These are phyloP conservation scores for Pseudozyma thailandica DNA, from an alignment of 1,284 basidiomycete genomes.

Conservation along the genomic window DNA sequence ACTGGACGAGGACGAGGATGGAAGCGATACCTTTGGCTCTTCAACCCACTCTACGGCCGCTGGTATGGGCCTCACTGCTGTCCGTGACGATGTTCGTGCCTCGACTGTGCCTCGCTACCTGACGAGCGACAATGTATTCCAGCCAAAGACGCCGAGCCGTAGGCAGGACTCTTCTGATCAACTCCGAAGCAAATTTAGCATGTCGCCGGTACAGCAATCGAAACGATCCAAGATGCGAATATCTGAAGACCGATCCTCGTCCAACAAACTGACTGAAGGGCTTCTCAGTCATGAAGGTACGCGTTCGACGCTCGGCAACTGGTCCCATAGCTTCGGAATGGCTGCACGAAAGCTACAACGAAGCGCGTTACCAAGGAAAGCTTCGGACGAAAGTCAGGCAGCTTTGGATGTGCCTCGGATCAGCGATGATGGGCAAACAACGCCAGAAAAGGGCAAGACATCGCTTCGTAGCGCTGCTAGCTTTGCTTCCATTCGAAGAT, in stretches of 20 bases:
- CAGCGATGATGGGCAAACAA: not conserved
- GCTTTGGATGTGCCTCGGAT: slow-evolving; percentile 1
- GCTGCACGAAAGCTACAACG: slow-evolving; percentile 27
- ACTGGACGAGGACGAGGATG: not conserved
- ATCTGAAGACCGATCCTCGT: slow-evolving; percentile 14
- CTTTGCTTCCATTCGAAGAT: slow-evolving; percentile 28
- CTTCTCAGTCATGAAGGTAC: slow-evolving; percentile 13
- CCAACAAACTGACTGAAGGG: slow-evolving; percentile 4
- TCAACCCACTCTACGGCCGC: not conserved
- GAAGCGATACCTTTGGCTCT: not conserved
- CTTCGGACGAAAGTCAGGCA: slow-evolving; percentile 22
- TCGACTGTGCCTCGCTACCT: slow-evolving; percentile 15
- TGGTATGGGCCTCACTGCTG: not conserved
- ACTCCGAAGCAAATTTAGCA: slow-evolving; percentile 48
- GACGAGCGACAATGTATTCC: not conserved
- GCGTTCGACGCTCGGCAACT: slow-evolving; percentile 25
- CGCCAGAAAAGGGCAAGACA: slow-evolving; percentile 23
- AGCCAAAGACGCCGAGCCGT: slow-evolving; percentile 24
- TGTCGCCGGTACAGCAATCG: slow-evolving; percentile 42
- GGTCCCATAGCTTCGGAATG: slow-evolving; percentile 32
- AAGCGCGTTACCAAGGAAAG: slow-evolving; percentile 15
- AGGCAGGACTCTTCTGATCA: slow-evolving; percentile 14
- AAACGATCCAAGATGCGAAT: slow-evolving; percentile 23
- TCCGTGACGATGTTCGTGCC: not conserved
- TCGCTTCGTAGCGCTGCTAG: slow-evolving; percentile 16